Evolutionary conservation across 805 yeast species (phyloP).

Genomic region (Cyberlindnera galapagoensis): DNA sequence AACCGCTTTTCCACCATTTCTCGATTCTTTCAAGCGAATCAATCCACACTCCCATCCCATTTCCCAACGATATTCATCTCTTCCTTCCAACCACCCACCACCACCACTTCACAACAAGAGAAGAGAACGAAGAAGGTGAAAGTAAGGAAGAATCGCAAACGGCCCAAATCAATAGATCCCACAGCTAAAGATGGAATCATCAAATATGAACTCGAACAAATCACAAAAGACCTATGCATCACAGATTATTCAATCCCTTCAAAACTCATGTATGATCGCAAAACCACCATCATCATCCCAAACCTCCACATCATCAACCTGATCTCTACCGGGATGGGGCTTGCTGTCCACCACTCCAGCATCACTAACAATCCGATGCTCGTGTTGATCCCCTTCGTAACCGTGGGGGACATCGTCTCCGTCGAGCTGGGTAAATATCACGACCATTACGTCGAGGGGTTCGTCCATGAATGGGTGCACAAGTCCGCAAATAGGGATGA

Average conservation of each 20-base stretch:
- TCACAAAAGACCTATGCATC: slow-evolving; percentile 1
- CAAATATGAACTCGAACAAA: slow-evolving; percentile 5
- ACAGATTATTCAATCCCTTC: no score
- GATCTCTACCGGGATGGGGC: slow-evolving; percentile 74
- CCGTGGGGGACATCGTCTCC: slow-evolving; percentile 74
- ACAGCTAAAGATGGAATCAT: slow-evolving; percentile 6
- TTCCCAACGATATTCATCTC: no score
- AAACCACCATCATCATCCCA: slow-evolving; percentile 1
- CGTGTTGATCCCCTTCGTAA: slow-evolving; percentile 74
- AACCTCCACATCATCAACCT: slow-evolving; percentile 34
- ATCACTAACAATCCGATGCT: slow-evolving; percentile 39
- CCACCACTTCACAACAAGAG: not conserved
- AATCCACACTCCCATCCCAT: no score
- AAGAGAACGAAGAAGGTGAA: not conserved
- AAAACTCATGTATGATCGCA: no score
- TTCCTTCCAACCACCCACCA: not conserved
- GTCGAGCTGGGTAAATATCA: slow-evolving; percentile 70
- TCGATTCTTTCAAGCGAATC: no score
- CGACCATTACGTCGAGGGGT: slow-evolving; percentile 66
- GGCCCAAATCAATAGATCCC: slow-evolving; percentile 4
- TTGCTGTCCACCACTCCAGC: slow-evolving; percentile 63
- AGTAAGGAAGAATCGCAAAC: not conserved
- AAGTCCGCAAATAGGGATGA: slow-evolving; percentile 43
- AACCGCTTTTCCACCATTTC: no score
- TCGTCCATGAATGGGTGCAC: slow-evolving; percentile 45